These are phyloP conservation scores for Penicillium corylophilum DNA, from an alignment of 2,329 filamentous ascomycete genomes.

Conservation along the genomic window DNA sequence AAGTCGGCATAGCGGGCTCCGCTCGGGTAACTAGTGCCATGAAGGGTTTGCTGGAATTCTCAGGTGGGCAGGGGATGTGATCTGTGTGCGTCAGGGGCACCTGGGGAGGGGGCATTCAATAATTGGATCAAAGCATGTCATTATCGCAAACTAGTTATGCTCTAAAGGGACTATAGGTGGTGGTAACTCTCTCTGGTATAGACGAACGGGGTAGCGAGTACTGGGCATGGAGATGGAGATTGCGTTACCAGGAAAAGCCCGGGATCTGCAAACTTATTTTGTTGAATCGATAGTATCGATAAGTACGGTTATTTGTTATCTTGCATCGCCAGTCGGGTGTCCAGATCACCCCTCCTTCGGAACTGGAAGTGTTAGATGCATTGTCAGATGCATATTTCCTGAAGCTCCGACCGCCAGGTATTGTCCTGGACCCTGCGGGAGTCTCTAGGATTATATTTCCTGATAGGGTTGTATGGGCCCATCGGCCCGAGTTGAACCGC, in stretches of 20 bases:
- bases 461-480: not conserved
- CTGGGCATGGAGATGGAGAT: not conserved
- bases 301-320: slow-evolving; percentile 1
- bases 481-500: not conserved
- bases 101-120: not conserved
- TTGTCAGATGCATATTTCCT: not conserved
- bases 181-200: not conserved
- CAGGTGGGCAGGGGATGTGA: not conserved
- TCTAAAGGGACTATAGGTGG: not conserved
- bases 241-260: not conserved
- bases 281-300: not conserved
- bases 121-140: not conserved
- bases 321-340: not conserved
- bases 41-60: slow-evolving; percentile 7
- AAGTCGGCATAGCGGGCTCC: slow-evolving; percentile 21
- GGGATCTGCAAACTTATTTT: slow-evolving; percentile 9
- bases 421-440: not conserved
- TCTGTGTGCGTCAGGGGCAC: not conserved
- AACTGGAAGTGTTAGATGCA: not conserved
- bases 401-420: not conserved
- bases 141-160: not conserved
- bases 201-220: not conserved
- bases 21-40: slow-evolving; percentile 11
- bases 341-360: not conserved
- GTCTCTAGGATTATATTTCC: not conserved